These are phyloP conservation scores for Trichoderma semiorbis DNA, from an alignment of 2,329 filamentous ascomycete genomes.

Conservation along the genomic window DNA sequence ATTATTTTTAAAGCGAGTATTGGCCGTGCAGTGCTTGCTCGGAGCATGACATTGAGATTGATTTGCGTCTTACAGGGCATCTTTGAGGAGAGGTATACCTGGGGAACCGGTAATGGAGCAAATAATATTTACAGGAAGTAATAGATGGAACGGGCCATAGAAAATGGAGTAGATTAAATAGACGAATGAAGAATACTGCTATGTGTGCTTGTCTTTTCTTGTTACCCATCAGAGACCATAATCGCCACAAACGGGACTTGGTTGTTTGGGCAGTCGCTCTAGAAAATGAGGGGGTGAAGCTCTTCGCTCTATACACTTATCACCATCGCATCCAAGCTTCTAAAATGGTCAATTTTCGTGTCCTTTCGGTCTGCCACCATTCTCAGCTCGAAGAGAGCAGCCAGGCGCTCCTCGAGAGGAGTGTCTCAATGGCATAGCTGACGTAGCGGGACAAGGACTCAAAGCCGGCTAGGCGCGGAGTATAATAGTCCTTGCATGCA, in stretches of 20 bases:
- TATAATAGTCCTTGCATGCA: background rate
- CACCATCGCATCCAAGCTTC: background rate
- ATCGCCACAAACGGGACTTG: background rate
- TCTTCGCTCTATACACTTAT: background rate
- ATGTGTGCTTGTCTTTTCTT: background rate
- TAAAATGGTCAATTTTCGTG: background rate
- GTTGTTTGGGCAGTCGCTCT: background rate
- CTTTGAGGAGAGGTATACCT: background rate
- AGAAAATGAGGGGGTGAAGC: fast-evolving
- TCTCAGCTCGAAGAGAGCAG: background rate
- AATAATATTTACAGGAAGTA: background rate
- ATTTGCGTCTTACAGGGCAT: background rate
- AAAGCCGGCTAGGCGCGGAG: background rate
- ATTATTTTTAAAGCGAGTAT: slow-evolving; percentile 2
- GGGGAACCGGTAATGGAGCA: background rate
- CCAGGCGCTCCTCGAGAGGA: background rate
- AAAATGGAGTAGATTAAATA: background rate
- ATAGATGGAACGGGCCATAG: background rate
- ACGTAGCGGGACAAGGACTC: background rate
- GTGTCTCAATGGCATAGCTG: background rate
- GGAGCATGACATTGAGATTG: too few relatives aligned
- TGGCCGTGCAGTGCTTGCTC: background rate
- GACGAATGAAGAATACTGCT: background rate
- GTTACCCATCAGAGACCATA: background rate
- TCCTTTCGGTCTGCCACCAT: background rate